Evolutionary conservation across 441 rosid genomes (phyloP).

Genomic region (Gossypium trilobum): DNA sequence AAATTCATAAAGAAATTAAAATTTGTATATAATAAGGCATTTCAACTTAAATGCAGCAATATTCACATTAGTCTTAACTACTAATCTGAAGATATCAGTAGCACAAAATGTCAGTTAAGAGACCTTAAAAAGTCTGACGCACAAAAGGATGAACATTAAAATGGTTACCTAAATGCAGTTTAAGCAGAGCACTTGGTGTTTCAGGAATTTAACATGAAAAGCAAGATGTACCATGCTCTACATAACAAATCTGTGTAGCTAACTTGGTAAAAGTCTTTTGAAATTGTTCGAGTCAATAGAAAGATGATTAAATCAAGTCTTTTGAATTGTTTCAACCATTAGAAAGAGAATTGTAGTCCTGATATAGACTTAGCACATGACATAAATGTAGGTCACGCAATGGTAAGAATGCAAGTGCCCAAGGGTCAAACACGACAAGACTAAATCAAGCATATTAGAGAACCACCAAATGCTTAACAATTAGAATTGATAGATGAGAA

Average conservation of each 20-base stretch:
- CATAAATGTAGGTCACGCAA: not conserved
- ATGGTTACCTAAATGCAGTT: not conserved
- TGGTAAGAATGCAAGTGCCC: not conserved
- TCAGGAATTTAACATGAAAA: not conserved
- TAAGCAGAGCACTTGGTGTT: not conserved
- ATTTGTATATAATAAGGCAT: not conserved
- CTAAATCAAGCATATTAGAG: not conserved
- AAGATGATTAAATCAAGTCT: not conserved
- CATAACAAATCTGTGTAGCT: not conserved
- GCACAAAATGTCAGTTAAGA: not conserved
- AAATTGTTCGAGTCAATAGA: not conserved
- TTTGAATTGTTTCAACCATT: not conserved
- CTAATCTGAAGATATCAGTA: not conserved
- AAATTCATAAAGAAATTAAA: not conserved
- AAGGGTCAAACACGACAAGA: not conserved
- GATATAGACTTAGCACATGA: not conserved
- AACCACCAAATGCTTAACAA: not conserved
- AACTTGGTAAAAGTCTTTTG: not conserved
- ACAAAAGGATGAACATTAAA: not conserved
- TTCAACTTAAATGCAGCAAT: not conserved
- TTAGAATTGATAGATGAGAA: not conserved
- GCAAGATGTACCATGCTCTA: not conserved
- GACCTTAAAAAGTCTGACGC: not conserved
- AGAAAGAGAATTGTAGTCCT: not conserved
- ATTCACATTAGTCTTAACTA: not conserved